Conservation (phyloP, 331 rosid genomes). For the Acacia pycnantha region DNA sequence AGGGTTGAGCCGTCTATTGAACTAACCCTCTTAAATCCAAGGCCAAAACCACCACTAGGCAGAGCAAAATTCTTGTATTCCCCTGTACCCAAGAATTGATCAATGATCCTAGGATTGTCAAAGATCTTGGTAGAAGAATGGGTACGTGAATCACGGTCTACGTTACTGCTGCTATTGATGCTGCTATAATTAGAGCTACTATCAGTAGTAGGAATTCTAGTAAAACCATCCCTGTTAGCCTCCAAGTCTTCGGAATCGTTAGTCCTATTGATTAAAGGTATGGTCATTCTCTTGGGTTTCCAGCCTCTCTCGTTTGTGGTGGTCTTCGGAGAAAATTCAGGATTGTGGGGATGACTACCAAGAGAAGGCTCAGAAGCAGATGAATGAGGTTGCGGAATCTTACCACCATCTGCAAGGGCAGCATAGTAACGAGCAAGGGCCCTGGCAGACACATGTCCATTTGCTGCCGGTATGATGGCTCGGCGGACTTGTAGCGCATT, state of each 20-base stretch:
- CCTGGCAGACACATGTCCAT: conserved; percentile 93
- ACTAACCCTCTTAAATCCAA: conserved; percentile 70
- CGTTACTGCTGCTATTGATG: conserved; percentile 22
- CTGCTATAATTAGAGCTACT: conserved; percentile 30
- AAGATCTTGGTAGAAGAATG: conserved; percentile 41
- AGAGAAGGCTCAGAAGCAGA: conserved; percentile 67
- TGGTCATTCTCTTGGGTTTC: conserved; percentile 32
- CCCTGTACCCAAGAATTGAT: conserved; percentile 77
- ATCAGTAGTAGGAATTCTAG: conserved; percentile 29
- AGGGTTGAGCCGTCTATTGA: conserved; percentile 59
- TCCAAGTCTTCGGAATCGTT: conserved; percentile 24
- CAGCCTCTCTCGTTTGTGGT: conserved; percentile 38
- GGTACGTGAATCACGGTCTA: conserved; percentile 7
- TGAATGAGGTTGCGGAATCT: conserved; percentile 79
- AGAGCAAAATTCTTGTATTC: conserved; percentile 50
- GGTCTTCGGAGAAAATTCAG: conserved; percentile 51
- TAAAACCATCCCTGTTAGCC: conserved; percentile 24
- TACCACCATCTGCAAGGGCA: conserved; percentile 78
- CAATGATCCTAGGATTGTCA: conserved; percentile 64
- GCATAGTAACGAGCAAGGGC: conserved; percentile 98
- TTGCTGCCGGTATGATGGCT: conserved; percentile 91
- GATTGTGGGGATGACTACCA: conserved; percentile 87
- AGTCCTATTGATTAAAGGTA: conserved; percentile 22
- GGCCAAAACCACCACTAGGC: conserved; percentile 64
- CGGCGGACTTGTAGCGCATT: conserved; percentile 78